Conservation (phyloP, 1,284 basidiomycete genomes). For the Fomitopsis palustris region DNA sequence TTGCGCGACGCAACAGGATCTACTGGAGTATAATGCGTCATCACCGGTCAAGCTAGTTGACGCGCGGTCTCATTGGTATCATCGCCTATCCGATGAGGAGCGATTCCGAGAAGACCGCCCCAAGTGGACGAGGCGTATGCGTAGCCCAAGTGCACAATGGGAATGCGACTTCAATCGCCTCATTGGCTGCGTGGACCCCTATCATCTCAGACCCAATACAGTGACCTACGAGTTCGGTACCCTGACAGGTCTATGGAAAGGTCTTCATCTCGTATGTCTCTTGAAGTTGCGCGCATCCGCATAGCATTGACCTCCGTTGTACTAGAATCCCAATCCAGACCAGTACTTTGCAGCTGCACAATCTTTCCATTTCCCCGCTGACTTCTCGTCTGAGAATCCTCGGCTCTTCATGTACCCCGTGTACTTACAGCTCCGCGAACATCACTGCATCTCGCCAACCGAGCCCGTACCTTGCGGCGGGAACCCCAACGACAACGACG, state of each 20-base stretch:
- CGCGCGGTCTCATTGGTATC: constrained; percentile 37
- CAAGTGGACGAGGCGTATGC: constrained; percentile 15
- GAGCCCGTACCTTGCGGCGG: constrained; percentile 25
- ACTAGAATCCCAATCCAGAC: constrained; percentile 30
- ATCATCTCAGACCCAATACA: constrained; percentile 35
- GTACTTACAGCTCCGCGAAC: constrained; percentile 53
- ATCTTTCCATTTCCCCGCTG: constrained; percentile 23
- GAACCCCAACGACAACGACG: constrained; percentile 32
- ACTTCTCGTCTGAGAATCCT: constrained; percentile 36
- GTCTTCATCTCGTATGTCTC: constrained; percentile 49
- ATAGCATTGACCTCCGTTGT: not conserved
- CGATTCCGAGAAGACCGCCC: constrained; percentile 23
- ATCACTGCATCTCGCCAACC: constrained; percentile 44
- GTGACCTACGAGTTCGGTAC: constrained; percentile 45
- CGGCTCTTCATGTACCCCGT: constrained; percentile 40
- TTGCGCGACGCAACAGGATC: constrained; percentile 54
- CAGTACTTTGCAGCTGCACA: constrained; percentile 31
- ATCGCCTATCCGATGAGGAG: constrained; percentile 20
- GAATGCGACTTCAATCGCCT: constrained; percentile 60
- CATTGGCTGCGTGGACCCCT: constrained; percentile 44
- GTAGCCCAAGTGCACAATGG: constrained; percentile 38
- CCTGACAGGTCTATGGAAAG: constrained; percentile 58
- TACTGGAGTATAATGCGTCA: constrained; percentile 52
- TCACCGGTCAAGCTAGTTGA: constrained; percentile 27
- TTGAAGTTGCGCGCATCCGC: not conserved